Conservation (phyloP, 805 yeast genomes). For the Starmerella sirachaensis region DNA sequence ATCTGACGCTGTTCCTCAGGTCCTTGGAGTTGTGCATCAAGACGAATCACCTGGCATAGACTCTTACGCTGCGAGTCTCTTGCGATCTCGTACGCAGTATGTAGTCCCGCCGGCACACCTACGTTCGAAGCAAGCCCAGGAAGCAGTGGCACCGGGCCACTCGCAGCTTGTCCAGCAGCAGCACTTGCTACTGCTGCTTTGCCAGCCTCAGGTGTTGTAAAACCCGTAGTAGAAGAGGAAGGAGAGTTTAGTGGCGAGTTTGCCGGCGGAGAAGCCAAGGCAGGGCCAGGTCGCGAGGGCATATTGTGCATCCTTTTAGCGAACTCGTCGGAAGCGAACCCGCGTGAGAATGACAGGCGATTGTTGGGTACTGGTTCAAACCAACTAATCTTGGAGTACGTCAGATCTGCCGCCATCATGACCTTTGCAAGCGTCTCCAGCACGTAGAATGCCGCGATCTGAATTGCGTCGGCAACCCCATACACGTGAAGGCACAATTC, state of each 20-base stretch:
- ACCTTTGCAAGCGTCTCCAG: constrained; percentile 39
- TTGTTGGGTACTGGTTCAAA: constrained; percentile 4
- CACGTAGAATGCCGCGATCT: constrained; percentile 66
- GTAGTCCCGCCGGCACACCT: constrained; percentile 9
- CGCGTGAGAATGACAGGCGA: constrained; percentile 2
- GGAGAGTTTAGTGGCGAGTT: no score
- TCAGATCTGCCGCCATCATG: not conserved
- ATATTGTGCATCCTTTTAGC: constrained; percentile 2
- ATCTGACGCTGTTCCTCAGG: constrained; percentile 1
- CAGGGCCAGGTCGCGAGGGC: no score
- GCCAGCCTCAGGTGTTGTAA: constrained; percentile 1
- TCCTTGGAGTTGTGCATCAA: constrained; percentile 7
- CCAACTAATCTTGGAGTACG: not conserved
- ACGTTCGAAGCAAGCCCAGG: constrained; percentile 3
- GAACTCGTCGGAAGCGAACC: constrained; percentile 5
- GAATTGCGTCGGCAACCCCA: constrained; percentile 81
- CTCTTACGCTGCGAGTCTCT: constrained; percentile 13
- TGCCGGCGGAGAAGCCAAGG: no score
- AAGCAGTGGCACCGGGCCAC: not conserved
- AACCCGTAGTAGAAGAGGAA: not conserved
- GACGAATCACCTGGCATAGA: constrained; percentile 19
- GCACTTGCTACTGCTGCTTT: not conserved
- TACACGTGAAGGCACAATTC: constrained; percentile 58
- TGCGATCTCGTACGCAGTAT: constrained; percentile 23
- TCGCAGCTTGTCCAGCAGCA: not conserved